phyloP scores from a whole-genome alignment of 306 rosid species.

The Sechiopsis laciniata region DNA sequence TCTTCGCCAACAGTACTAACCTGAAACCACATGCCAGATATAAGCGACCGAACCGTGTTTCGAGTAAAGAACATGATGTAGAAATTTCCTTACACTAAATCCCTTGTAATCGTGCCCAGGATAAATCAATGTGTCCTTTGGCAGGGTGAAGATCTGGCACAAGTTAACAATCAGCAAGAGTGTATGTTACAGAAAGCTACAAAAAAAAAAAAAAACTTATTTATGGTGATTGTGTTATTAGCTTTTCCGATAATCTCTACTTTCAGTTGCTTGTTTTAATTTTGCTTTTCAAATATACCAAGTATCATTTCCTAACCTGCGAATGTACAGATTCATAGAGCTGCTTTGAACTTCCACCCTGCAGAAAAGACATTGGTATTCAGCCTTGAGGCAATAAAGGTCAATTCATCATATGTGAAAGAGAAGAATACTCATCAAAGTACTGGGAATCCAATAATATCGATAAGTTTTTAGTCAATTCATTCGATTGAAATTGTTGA shows the following conservation, averaged over 20 bases:
- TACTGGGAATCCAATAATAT: neutral
- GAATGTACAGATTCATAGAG: conserved; percentile 86
- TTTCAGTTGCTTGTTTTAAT: conserved; percentile 8
- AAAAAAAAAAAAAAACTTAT: neutral
- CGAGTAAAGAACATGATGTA: conserved; percentile 17
- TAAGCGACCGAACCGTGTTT: conserved; percentile 28
- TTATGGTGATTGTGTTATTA: neutral
- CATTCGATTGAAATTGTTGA: neutral
- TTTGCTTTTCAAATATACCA: neutral
- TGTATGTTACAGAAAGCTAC: neutral
- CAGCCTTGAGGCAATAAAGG: neutral
- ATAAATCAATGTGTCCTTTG: conserved; percentile 63
- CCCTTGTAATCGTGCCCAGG: conserved; percentile 98
- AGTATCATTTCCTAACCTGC: conserved; percentile 54
- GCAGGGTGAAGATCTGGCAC: conserved; percentile 70
- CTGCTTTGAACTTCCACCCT: conserved; percentile 91
- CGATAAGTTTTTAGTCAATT: neutral
- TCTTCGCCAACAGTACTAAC: conserved; percentile 85
- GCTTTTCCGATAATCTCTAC: neutral
- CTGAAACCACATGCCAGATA: conserved; percentile 39
- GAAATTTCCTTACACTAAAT: conserved; percentile 51
- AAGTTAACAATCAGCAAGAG: neutral
- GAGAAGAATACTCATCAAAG: conserved; percentile 21
- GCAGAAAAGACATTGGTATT: conserved; percentile 21
- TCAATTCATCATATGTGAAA: neutral